Evolutionary conservation across 805 yeast species (phyloP), one percentile per base, ranked within the genome.

Genomic region (Candida glaebosa): DNA sequence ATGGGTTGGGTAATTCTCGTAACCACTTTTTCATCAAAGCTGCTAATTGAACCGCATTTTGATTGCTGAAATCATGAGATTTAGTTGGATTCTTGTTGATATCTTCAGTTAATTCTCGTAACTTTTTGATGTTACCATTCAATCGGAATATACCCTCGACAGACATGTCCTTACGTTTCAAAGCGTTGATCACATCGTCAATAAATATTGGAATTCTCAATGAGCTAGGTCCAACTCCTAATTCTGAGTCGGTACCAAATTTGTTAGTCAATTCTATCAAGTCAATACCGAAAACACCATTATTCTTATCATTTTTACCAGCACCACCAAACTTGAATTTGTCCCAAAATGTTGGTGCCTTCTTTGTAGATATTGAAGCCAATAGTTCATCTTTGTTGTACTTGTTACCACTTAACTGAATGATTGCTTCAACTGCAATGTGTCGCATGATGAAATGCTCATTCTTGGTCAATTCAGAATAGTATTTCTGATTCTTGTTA

Each of bases 111-210:
- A 90, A 65, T 49, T 82, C 86, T 51, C 84, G 79, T 38, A 91
- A 69, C 34, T 86, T 76, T 52, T 89, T 81, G 56, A 93, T 90
- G 58, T 93, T 93, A 55, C 99, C 99, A 58, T 93, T 93, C 57
- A 90, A 84, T 54, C 99, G 79, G 75, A 93, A 93, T 3, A 93
- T 84, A 45, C 99, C 99, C 62, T 93, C 99, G 22, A 82, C 89
- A 2, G 97, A 87, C 84, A 91, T 79, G 63, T 93, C 98, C 72
- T 87, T 88, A 45, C 84, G 91, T 40, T 87, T 78, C 69, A 93
- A 76, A 0, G 95, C 86, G 22, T 79, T 76, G 26, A 93, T 79
- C 14, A 90, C 68, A 54, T 93, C 98, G 53, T 91, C 98, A 33
- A 93, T 73, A 30, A 93, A 69, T 37, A 87, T 74, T 1, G 99